These are phyloP conservation scores for Camelina sativa DNA, from an alignment of 345 rosid species.

Conservation along the genomic window DNA sequence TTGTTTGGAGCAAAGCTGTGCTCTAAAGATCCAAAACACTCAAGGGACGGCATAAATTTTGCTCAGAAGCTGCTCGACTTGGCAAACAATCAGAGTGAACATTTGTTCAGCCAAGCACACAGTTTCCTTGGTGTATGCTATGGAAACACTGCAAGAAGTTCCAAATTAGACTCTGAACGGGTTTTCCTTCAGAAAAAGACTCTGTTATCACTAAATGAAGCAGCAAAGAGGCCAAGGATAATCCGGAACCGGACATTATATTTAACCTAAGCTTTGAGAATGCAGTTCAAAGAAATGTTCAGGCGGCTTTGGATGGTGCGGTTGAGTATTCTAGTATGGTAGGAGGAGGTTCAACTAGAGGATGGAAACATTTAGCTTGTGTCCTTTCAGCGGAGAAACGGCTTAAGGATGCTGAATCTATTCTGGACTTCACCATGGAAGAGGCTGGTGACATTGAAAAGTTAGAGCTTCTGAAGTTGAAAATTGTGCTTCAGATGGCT, in stretches of 20 bases:
- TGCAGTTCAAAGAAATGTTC: slow-evolving; percentile 84
- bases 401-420: slow-evolving; percentile 72
- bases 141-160: slow-evolving; percentile 78
- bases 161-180: slow-evolving; percentile 75
- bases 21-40: slow-evolving; percentile 66
- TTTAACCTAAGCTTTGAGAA: slow-evolving; percentile 72
- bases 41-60: slow-evolving; percentile 67
- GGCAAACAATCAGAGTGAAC: slow-evolving; percentile 48
- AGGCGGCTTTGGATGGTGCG: slow-evolving; percentile 67
- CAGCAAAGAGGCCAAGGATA: slow-evolving; percentile 57
- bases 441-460: slow-evolving; percentile 71
- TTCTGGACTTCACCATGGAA: slow-evolving; percentile 73
- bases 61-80: slow-evolving; percentile 56
- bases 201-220: slow-evolving; percentile 61
- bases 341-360: slow-evolving; percentile 63
- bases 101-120: slow-evolving; percentile 64
- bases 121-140: slow-evolving; percentile 85
- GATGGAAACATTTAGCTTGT: slow-evolving; percentile 78
- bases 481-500: slow-evolving; percentile 79
- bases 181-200: slow-evolving; percentile 61
- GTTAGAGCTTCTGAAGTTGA: slow-evolving; percentile 77
- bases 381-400: slow-evolving; percentile 77
- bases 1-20: slow-evolving; percentile 84
- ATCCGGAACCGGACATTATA: slow-evolving; percentile 55
- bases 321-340: slow-evolving; percentile 59